Evolutionary conservation across 2,329 filamentous ascomycete species (phyloP).

Genomic region (Neonectria magnoliae): DNA sequence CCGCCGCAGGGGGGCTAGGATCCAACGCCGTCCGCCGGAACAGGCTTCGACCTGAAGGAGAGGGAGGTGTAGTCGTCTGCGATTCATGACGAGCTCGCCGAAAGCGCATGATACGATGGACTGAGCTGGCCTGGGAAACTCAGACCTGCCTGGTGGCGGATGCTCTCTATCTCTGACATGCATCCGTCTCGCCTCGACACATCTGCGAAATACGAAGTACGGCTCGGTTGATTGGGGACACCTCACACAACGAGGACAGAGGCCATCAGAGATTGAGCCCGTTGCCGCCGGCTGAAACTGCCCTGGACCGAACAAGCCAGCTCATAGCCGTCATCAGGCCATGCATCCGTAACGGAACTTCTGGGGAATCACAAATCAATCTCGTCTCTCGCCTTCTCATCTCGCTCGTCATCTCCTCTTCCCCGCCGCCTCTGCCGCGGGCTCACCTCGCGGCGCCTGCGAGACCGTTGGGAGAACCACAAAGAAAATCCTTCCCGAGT

Average conservation of each 20-base stretch:
- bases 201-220: neutral
- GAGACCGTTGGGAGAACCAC: slow-evolving; percentile 19
- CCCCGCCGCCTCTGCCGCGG: slow-evolving; percentile 3
- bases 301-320: neutral
- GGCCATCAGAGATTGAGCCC: neutral
- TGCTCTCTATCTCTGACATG: slow-evolving; percentile 30
- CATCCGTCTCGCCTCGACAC: slow-evolving; percentile 16
- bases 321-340: neutral
- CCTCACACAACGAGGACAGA: neutral
- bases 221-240: slow-evolving; percentile 1
- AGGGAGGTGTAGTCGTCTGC: neutral
- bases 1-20: slow-evolving; percentile 26
- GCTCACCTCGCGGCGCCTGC: slow-evolving; percentile 1
- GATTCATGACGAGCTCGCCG: neutral
- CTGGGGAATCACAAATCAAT: neutral
- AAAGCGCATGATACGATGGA: slow-evolving; percentile 21
- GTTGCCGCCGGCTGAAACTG: slow-evolving; percentile 14
- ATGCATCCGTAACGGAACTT: neutral
- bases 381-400: slow-evolving; percentile 7
- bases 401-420: slow-evolving; percentile 7
- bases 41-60: slow-evolving; percentile 20
- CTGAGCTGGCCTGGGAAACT: neutral
- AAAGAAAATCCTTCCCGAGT: slow-evolving; percentile 1
- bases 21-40: slow-evolving; percentile 26
- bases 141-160: neutral